phyloP scores from a whole-genome alignment of 2,329 filamentous ascomycete species.

The Volutella citrinella region DNA sequence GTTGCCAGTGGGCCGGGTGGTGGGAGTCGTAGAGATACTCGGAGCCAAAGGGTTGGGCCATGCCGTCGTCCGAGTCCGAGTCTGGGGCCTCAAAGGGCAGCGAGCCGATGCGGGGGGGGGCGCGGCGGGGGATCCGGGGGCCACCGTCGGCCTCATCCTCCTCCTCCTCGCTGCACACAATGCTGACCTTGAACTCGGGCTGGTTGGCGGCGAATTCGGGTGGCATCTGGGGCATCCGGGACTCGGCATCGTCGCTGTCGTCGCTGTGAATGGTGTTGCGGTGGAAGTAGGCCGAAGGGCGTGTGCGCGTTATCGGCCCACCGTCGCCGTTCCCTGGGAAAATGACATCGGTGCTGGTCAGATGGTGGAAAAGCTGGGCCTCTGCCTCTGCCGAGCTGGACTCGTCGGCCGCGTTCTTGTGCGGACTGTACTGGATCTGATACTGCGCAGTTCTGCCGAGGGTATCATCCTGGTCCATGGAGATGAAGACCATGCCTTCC shows the following conservation, averaged over 20 bases:
- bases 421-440: conserved; percentile 61
- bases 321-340: conserved; percentile 54
- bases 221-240: conserved; percentile 54
- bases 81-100: conserved; percentile 53
- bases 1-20: conserved; percentile 21
- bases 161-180: conserved; percentile 60
- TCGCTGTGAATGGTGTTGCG: conserved; percentile 24
- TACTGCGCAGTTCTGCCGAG: conserved; percentile 71
- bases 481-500: conserved; percentile 88
- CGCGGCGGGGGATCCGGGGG: conserved; percentile 32
- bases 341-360: conserved; percentile 49
- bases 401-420: conserved; percentile 16
- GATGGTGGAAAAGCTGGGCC: conserved; percentile 34
- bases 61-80: conserved; percentile 31
- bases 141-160: conserved; percentile 35
- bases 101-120: conserved; percentile 51
- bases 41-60: conserved; percentile 22
- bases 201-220: conserved; percentile 48
- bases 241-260: conserved; percentile 38
- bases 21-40: conserved; percentile 25
- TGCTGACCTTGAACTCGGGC: conserved; percentile 53
- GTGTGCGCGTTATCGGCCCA: conserved; percentile 44
- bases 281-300: conserved; percentile 42
- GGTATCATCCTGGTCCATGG: conserved; percentile 79
- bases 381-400: conserved; percentile 17